These are phyloP conservation scores for Mitosporidium daphniae DNA, from an alignment of 371 early-diverging fungal species.

Conservation along the genomic window DNA sequence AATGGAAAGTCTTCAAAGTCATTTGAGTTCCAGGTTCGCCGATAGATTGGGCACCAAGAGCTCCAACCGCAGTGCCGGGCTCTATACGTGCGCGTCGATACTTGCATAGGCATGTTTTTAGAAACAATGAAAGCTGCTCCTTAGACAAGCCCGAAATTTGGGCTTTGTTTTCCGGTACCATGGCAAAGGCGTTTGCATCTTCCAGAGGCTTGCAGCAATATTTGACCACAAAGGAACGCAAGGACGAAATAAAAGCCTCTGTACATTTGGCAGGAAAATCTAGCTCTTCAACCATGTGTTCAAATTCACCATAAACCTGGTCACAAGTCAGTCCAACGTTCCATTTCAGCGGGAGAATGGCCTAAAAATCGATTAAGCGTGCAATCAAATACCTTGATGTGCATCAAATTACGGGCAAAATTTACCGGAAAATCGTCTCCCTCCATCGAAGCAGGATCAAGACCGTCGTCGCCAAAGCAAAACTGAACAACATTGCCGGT, in stretches of 20 bases:
- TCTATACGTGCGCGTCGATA: constrained; percentile 56
- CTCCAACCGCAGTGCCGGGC: constrained; percentile 43
- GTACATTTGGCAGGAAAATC: no score
- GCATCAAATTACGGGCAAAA: constrained; percentile 35
- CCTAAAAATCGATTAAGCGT: neutral
- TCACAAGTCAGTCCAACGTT: no score
- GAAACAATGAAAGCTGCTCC: constrained; percentile 25
- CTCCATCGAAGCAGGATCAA: constrained; percentile 81
- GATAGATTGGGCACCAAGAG: constrained; percentile 85
- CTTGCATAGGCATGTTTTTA: constrained; percentile 32
- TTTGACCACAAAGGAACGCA: no score
- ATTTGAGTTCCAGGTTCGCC: constrained; percentile 99
- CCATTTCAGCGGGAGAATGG: constrained; percentile 15
- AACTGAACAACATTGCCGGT: constrained; percentile 74
- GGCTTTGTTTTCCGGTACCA: no score
- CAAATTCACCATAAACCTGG: no score
- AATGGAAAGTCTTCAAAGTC: constrained; percentile 99
- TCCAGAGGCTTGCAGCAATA: no score
- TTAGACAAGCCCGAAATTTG: no score
- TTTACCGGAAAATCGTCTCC: constrained; percentile 55
- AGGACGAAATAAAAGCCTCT: no score
- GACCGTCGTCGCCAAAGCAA: constrained; percentile 80
- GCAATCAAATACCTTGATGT: constrained; percentile 5
- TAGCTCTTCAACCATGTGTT: no score
- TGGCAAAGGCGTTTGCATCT: no score